Evolutionary conservation across 129 eudicot genomes (phyloP).

Genomic region (Flaveria linearis): DNA sequence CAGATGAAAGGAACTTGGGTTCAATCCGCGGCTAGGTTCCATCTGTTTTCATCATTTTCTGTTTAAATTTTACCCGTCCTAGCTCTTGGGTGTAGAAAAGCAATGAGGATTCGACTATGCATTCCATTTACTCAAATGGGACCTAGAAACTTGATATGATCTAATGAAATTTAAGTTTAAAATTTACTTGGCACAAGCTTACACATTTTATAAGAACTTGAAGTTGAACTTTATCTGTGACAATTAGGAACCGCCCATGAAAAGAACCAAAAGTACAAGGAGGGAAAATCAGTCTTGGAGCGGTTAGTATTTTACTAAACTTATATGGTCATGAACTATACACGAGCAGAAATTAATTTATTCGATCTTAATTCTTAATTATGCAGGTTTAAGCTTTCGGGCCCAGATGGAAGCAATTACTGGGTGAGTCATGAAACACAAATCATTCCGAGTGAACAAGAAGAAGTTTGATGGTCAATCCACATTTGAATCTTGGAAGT

Average conservation of each 20-base stretch:
- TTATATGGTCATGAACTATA: neutral
- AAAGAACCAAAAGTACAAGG: conserved; percentile 90
- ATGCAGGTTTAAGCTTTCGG: conserved; percentile 14
- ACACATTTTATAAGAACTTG: too few relatives aligned
- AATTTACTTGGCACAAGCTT: too few relatives aligned
- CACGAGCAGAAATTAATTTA: neutral
- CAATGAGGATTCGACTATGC: too few relatives aligned
- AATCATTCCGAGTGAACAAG: conserved; percentile 11
- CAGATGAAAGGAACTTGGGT: too few relatives aligned
- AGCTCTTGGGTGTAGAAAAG: too few relatives aligned
- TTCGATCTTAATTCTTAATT: neutral
- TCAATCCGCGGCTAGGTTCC: too few relatives aligned
- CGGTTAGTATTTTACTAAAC: conserved; percentile 43
- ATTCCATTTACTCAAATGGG: too few relatives aligned
- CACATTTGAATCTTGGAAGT: neutral
- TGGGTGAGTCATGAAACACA: conserved; percentile 13
- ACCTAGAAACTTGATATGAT: too few relatives aligned
- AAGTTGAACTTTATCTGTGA: neutral
- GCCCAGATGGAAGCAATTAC: conserved; percentile 11
- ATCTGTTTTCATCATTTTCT: too few relatives aligned
- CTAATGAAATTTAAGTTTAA: too few relatives aligned
- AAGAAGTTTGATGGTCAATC: conserved; percentile 10
- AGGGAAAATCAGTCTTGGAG: conserved; percentile 92
- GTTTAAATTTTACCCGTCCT: too few relatives aligned
- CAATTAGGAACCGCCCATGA: conserved; percentile 84